Conservation (phyloP, 306 rosid genomes). For the Leucaena leucocephala region DNA sequence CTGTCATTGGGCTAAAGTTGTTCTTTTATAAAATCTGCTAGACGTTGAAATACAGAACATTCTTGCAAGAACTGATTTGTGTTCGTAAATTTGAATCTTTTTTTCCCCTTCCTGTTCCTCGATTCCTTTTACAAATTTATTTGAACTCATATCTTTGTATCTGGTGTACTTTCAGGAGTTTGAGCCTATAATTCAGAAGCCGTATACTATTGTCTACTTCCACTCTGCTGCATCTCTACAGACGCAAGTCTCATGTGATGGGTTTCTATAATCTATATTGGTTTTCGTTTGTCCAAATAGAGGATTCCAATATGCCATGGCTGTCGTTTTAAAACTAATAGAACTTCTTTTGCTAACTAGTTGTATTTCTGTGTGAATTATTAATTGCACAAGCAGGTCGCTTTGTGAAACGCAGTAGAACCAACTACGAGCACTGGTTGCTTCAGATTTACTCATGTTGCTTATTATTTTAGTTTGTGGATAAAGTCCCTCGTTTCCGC, state of each 20-base stretch:
- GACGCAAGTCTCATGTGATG: constrained; percentile 60
- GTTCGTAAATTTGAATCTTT: constrained; percentile 5
- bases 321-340: constrained; percentile 12
- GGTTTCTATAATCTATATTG: constrained; percentile 25
- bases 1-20: not conserved
- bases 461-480: constrained; percentile 11
- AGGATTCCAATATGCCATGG: constrained; percentile 29
- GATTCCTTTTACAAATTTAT: not conserved
- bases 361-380: constrained; percentile 9
- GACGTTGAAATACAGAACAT: constrained; percentile 20
- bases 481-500: not conserved
- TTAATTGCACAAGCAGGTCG: too few species aligned
- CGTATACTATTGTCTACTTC: constrained; percentile 84
- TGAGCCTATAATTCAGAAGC: constrained; percentile 92
- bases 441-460: not conserved
- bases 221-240: constrained; percentile 98
- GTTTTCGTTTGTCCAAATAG: not conserved
- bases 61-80: constrained; percentile 17
- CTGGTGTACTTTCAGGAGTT: constrained; percentile 75
- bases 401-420: not conserved
- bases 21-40: constrained; percentile 6
- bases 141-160: not conserved
- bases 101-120: not conserved
- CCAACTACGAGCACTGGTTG: constrained; percentile 11
- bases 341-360: constrained; percentile 28